Conservation (phyloP, 306 rosid genomes). For the Ceratonia siliqua region DNA sequence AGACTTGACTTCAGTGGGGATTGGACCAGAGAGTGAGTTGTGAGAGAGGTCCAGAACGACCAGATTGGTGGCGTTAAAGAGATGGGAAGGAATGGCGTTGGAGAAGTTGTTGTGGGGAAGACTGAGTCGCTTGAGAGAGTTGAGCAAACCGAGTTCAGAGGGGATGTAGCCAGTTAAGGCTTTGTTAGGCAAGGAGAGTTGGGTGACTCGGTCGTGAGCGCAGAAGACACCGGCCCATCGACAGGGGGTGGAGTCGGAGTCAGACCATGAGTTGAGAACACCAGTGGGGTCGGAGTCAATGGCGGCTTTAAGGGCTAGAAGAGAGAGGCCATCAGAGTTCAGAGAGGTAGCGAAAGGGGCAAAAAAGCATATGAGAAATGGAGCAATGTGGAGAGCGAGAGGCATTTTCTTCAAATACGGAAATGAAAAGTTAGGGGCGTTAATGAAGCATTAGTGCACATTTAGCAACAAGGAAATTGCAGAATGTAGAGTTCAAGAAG, state of each 20-base stretch:
- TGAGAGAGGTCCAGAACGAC: slow-evolving; percentile 64
- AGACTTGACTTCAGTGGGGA: slow-evolving; percentile 38
- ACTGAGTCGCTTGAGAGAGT: slow-evolving; percentile 55
- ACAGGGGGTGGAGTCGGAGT: slow-evolving; percentile 57
- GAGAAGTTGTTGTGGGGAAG: slow-evolving; percentile 70
- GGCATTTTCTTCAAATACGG: not conserved
- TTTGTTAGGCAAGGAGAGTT: slow-evolving; percentile 50
- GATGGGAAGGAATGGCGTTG: slow-evolving; percentile 48
- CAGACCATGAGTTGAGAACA: slow-evolving; percentile 60
- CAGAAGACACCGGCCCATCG: slow-evolving; percentile 65
- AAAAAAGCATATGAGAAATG: not conserved
- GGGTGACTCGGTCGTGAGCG: slow-evolving; percentile 60
- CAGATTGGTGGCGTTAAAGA: slow-evolving; percentile 56
- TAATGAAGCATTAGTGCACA: not conserved
- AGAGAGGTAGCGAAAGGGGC: slow-evolving; percentile 35
- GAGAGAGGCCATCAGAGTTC: slow-evolving; percentile 69
- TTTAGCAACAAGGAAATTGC: slow-evolving; percentile 43
- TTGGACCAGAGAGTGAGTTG: slow-evolving; percentile 61
- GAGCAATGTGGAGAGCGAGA: not conserved
- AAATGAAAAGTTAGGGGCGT: not conserved
- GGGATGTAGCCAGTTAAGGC: slow-evolving; percentile 69
- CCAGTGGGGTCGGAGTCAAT: slow-evolving; percentile 63
- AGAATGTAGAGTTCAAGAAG: not conserved
- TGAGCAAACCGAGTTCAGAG: slow-evolving; percentile 64
- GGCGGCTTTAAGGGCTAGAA: slow-evolving; percentile 84